Percentiles rank a stretch among this genome's conserved stretches.
Conservation (phyloP, 2,329 filamentous ascomycete genomes). For the Colletotrichum higginsianum region DNA sequence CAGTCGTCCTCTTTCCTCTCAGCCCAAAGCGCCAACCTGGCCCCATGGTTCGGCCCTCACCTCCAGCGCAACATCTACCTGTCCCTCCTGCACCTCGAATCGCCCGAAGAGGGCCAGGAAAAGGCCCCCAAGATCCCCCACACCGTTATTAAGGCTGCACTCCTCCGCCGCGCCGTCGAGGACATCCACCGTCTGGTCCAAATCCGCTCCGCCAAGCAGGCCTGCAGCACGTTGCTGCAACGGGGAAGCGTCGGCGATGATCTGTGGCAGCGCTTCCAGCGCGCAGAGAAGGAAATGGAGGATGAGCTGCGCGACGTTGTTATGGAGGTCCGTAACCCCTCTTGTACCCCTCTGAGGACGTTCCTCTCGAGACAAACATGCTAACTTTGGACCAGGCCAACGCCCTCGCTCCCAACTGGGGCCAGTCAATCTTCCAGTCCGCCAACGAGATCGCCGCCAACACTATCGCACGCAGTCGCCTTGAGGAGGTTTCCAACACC, state of each 20-base stretch:
- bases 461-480: slow-evolving; percentile 78
- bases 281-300: slow-evolving; percentile 98
- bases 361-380: background rate
- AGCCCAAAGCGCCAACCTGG: slow-evolving; percentile 87
- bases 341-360: background rate
- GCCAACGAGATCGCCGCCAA: slow-evolving; percentile 97
- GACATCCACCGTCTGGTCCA: slow-evolving; percentile 94
- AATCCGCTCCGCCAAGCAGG: slow-evolving; percentile 89
- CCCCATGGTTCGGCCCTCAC: slow-evolving; percentile 94
- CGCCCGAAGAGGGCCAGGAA: slow-evolving; percentile 72
- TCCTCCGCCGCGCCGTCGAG: slow-evolving; percentile 90
- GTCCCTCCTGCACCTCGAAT: slow-evolving; percentile 85
- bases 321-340: slow-evolving; percentile 76
- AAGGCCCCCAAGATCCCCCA: slow-evolving; percentile 83
- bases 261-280: slow-evolving; percentile 90
- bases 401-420: slow-evolving; percentile 89
- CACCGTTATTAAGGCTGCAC: slow-evolving; percentile 87
- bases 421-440: slow-evolving; percentile 95
- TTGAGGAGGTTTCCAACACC: slow-evolving; percentile 82
- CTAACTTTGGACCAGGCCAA: slow-evolving; percentile 77
- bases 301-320: slow-evolving; percentile 96
- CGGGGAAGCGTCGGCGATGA: slow-evolving; percentile 96
- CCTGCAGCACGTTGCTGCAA: slow-evolving; percentile 86
- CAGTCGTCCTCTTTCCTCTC: slow-evolving; percentile 41
- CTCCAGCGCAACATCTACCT: slow-evolving; percentile 95